Conservation (phyloP, 1,139 yeast genomes). For the Hemisphaericaspora xylanilytica region DNA sequence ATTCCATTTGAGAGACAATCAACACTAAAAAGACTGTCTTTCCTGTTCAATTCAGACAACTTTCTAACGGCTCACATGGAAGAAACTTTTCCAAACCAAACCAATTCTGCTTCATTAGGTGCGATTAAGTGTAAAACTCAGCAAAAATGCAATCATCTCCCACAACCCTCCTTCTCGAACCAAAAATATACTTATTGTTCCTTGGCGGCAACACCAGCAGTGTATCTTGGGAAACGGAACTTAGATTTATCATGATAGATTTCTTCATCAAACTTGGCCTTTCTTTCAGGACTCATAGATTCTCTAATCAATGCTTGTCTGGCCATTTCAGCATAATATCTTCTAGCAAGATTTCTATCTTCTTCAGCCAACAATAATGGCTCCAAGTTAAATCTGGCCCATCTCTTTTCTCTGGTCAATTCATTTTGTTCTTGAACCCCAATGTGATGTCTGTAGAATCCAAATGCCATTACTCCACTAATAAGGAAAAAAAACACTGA, state of each 20-base stretch:
- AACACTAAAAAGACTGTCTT: too few relatives aligned
- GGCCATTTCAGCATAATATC: constrained; percentile 63
- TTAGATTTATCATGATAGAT: constrained; percentile 47
- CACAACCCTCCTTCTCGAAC: neutral
- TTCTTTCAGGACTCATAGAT: constrained; percentile 39
- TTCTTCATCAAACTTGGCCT: constrained; percentile 44
- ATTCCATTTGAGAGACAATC: too few relatives aligned
- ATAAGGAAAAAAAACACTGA: constrained; percentile 65
- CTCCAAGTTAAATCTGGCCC: constrained; percentile 73
- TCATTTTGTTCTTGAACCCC: constrained; percentile 80
- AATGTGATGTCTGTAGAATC: constrained; percentile 63
- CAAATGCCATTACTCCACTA: constrained; percentile 64
- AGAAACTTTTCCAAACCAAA: too few relatives aligned
- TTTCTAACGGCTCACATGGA: too few relatives aligned
- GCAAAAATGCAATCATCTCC: neutral
- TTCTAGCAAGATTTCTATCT: constrained; percentile 76
- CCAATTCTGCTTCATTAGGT: too few relatives aligned
- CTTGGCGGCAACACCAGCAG: constrained; percentile 40
- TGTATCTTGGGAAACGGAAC: constrained; percentile 44
- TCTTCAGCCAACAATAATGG: constrained; percentile 81
- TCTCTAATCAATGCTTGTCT: constrained; percentile 59
- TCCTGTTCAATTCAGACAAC: too few relatives aligned
- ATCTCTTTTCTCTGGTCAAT: constrained; percentile 68
- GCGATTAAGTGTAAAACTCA: too few relatives aligned
- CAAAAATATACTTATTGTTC: constrained; percentile 6